Evolutionary conservation across 208 protist species (phyloP), one percentile per base, ranked within the genome.

Genomic region (Crithidia fasciculata): DNA sequence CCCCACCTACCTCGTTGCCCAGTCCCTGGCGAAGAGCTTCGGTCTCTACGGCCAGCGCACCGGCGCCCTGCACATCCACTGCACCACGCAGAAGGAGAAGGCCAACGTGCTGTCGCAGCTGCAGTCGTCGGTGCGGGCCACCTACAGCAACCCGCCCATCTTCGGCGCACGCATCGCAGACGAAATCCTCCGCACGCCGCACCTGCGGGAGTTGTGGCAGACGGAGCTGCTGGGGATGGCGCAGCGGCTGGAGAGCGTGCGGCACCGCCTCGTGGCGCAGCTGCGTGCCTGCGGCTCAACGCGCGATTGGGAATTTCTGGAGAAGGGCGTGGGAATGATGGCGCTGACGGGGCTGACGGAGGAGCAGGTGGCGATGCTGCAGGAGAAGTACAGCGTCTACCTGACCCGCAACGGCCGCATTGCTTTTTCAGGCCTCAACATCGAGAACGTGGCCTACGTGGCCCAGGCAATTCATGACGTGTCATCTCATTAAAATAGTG

Each of bases 11-110:
- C 62, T 95, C 9, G 83, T 99, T 7, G 76, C 85, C 12, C 98
- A 99, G 85, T 98, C 95, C 2, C 99, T 98, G 82, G 86, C 96
- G 0, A 99, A 99, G 87, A 99, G 98, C 78, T 96, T 99, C 75
- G 98, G 98, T 18, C 84, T 99, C 5, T 99, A 99, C 74, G 96
- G 96, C n/a, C 96, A 99, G 59, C 90, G 98, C 64, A 88, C 94
- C 39, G 98, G 98, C 44, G 85, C 87, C 2, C 71, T 99, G 19
- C 88, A 89, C 67, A 78, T 99, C 40, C 80, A 95, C 8, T 90
- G 83, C 69, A 75, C 74, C 7, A 71, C 83, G 16, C 49, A 55
- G 12, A 80, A 85, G 37, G 82, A 94, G 72, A 91, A 88, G 37
- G 64, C 77, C 36, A 81, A 76, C 43, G 87, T 99, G 19, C 36